A percentile compares a stretch with the other conserved stretches of the same genome.
These are phyloP conservation scores for Bretschneidera sinensis DNA, from an alignment of 345 rosid species.

Conservation along the genomic window DNA sequence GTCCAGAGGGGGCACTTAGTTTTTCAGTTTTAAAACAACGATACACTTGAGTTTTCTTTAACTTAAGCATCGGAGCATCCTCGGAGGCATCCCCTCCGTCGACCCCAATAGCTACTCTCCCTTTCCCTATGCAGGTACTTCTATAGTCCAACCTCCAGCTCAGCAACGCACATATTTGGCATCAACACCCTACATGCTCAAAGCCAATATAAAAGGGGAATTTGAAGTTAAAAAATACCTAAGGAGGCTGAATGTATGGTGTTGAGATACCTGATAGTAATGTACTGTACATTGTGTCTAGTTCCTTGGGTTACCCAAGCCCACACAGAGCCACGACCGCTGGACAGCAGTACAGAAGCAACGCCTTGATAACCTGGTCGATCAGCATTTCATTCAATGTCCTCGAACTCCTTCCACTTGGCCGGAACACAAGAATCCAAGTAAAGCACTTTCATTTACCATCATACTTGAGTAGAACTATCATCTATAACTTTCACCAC, in stretches of 20 bases:
- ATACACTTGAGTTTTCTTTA: too few species aligned
- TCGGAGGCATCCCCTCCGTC: too few species aligned
- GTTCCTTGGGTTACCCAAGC: constrained; percentile 90
- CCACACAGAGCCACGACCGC: constrained; percentile 79
- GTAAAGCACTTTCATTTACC: neutral
- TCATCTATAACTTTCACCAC: too few species aligned
- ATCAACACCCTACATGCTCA: constrained; percentile 65
- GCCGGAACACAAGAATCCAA: neutral
- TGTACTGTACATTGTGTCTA: constrained; percentile 63
- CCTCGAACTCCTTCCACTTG: neutral
- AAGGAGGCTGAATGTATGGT: neutral
- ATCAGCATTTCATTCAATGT: constrained; percentile 14
- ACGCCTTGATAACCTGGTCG: constrained; percentile 30
- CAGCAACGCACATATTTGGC: too few species aligned
- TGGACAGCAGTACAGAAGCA: constrained; percentile 47
- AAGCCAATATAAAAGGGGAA: neutral
- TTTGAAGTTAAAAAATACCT: constrained; percentile 1
- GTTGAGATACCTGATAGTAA: constrained; percentile 1
- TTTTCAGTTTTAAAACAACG: too few species aligned
- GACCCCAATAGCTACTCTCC: too few species aligned
- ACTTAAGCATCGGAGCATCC: too few species aligned
- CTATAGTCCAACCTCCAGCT: too few species aligned
- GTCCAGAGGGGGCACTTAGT: too few species aligned
- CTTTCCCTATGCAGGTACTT: too few species aligned
- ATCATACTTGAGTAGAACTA: too few species aligned